A percentile compares a stretch with the other conserved stretches of the same genome.
Evolutionary conservation across 331 rosid species (phyloP).

Genomic region (Arachis monticola): DNA sequence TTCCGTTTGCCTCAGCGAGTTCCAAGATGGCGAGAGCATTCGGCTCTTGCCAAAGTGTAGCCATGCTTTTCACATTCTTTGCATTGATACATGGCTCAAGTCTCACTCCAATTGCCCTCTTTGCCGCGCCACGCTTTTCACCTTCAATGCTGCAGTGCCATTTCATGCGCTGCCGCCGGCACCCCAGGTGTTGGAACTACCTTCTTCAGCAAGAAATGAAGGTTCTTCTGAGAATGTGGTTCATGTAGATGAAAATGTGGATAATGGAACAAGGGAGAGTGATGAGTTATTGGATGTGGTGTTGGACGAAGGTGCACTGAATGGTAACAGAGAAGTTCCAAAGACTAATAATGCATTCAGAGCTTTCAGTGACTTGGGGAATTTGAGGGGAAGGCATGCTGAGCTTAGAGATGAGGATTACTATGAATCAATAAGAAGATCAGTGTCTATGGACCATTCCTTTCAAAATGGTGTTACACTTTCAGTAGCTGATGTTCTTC

Average conservation of each 20-base stretch:
- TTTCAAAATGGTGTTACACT: conserved; percentile 43
- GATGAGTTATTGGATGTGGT: conserved; percentile 38
- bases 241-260: conserved; percentile 37
- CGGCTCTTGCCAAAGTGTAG: conserved; percentile 77
- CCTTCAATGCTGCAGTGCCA: conserved; percentile 40
- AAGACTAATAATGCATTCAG: conserved; percentile 49
- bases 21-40: conserved; percentile 62
- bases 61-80: conserved; percentile 78
- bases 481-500: conserved; percentile 57
- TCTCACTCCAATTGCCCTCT: conserved; percentile 85
- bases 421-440: conserved; percentile 60
- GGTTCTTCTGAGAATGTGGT: conserved; percentile 36
- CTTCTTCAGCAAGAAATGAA: conserved; percentile 45
- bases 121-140: conserved; percentile 66
- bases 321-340: conserved; percentile 29
- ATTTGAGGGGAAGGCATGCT: conserved; percentile 62
- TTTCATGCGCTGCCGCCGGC: conserved; percentile 23
- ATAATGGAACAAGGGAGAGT: conserved; percentile 34
- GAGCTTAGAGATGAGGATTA: conserved; percentile 64
- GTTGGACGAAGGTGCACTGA: conserved; percentile 39
- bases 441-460: conserved; percentile 82
- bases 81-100: conserved; percentile 85
- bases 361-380: conserved; percentile 68
- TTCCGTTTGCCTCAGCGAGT: conserved; percentile 76
- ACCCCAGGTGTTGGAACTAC: conserved; percentile 25